Percentiles rank a stretch among this genome's conserved stretches.
These are phyloP conservation scores for Scheffersomyces parashehatae DNA, from an alignment of 1,139 yeast genomes.

Conservation along the genomic window DNA sequence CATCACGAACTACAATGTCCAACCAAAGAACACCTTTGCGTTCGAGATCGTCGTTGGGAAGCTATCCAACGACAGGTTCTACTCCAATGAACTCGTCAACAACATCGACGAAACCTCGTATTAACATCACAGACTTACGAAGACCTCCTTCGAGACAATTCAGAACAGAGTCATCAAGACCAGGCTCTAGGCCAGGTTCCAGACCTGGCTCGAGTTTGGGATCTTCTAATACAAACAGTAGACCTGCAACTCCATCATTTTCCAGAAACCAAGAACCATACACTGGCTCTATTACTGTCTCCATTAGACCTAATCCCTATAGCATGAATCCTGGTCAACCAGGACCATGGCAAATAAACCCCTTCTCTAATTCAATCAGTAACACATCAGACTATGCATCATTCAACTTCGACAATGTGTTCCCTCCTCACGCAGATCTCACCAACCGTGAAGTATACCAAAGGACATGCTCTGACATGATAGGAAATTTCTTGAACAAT, in stretches of 20 bases:
- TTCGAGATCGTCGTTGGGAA: constrained; percentile 14
- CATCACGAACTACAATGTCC: constrained; percentile 6
- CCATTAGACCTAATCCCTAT: constrained; percentile 56
- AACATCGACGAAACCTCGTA: constrained; percentile 6
- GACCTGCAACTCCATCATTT: constrained; percentile 44
- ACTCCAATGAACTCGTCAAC: constrained; percentile 5
- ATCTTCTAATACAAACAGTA: constrained; percentile 5
- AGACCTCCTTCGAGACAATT: constrained; percentile 23
- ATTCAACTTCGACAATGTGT: constrained; percentile 78
- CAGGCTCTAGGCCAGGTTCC: constrained; percentile 36
- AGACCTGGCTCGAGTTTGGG: constrained; percentile 27
- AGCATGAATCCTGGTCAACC: constrained; percentile 23
- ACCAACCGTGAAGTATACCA: constrained; percentile 63
- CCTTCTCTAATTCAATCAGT: constrained; percentile 40
- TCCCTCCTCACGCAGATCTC: constrained; percentile 45
- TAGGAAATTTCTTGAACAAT: constrained; percentile 60
- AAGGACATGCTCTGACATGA: constrained; percentile 59
- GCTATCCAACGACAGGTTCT: constrained; percentile 3
- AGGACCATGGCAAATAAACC: constrained; percentile 47
- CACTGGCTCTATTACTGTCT: constrained; percentile 52
- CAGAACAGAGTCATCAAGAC: constrained; percentile 21
- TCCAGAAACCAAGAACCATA: constrained; percentile 36
- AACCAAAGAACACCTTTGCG: constrained; percentile 13
- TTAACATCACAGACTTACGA: constrained; percentile 14
- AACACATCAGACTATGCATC: constrained; percentile 53